Base-by-base conservation (phyloP, 2,329 filamentous ascomycete species). In the Hypocreales sp. region DNA sequence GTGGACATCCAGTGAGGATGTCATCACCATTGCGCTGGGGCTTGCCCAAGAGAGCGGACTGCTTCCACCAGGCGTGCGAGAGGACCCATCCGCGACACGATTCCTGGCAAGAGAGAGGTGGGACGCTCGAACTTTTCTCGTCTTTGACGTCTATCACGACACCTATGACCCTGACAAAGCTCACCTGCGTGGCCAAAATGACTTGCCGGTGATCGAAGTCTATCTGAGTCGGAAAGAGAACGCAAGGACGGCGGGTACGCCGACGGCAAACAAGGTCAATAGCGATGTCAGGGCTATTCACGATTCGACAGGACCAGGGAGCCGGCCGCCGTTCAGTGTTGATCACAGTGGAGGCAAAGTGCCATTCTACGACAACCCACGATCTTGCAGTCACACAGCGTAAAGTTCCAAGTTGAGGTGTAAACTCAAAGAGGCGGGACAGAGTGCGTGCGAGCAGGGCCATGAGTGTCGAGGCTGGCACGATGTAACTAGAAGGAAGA, bases 121-220 rank as follows among this genome's bases (percentile, higher is more conserved):
- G 15, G 20, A 21, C 25, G 10, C 16, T 19, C 30, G 27, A 7
- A 32, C 21, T 4, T 29, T 19, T 8, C 31, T 37, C 13, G 30
- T 37, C 22, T 38, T 38, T 24, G 31, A 33, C 24, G 11, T 35
- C 20, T 32, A 33, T 29, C 28, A 36, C 26, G 30, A 33, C 19
- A 27, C 30, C 23, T 36, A 37, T 13, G 17, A 37, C 24, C 27
- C 35, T 6, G 25, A 33, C 24, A 28, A 18, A 1, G 35, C 31
- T 4, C 31, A 37, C 16, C 22, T 35, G 15, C 21, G 26, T 21
- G 25, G 20, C 16, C 22, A 30, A 16, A 28, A 28, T 25, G 19
- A 29, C 18, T 20, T 35, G 25, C 33, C 28, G 12, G 27, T 33
- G 7, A 28, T 28, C 17, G 20, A 11, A 13, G 31, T 35, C 10